These are phyloP conservation scores for Monascus ruber DNA, from an alignment of 2,329 filamentous ascomycete species.

Conservation along the genomic window DNA sequence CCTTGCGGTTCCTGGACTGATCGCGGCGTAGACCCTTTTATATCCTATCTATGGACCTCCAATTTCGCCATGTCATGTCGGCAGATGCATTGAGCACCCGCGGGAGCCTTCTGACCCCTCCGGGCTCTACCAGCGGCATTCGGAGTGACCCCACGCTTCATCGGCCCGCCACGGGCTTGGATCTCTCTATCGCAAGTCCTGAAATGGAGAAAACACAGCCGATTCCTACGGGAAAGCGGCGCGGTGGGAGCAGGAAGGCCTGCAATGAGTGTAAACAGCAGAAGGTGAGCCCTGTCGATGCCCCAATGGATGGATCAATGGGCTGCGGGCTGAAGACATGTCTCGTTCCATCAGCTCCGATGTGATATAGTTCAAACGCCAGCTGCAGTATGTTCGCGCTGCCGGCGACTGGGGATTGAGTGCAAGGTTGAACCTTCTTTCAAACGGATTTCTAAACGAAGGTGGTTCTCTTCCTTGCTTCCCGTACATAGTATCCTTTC, in stretches of 20 bases:
- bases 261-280: slow-evolving; percentile 60
- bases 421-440: slow-evolving; percentile 57
- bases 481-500: neutral
- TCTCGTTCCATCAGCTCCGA: slow-evolving; percentile 38
- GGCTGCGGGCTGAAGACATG: too few relatives aligned
- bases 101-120: slow-evolving; percentile 17
- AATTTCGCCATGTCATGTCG: slow-evolving; percentile 23
- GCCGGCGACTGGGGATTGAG: slow-evolving; percentile 48
- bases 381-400: slow-evolving; percentile 49
- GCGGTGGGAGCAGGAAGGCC: slow-evolving; percentile 38
- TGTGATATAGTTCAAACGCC: slow-evolving; percentile 57
- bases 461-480: slow-evolving; percentile 10
- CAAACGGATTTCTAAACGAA: slow-evolving; percentile 53
- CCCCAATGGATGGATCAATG: too few relatives aligned
- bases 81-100: slow-evolving; percentile 20
- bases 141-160: slow-evolving; percentile 22
- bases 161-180: slow-evolving; percentile 18
- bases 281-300: slow-evolving; percentile 38
- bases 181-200: slow-evolving; percentile 19
- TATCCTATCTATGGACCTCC: slow-evolving; percentile 23
- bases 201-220: slow-evolving; percentile 31
- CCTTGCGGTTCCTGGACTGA: too few relatives aligned
- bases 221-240: slow-evolving; percentile 35
- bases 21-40: slow-evolving; percentile 8
- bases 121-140: slow-evolving; percentile 20